Conservation (phyloP, 2,329 filamentous ascomycete species). For the Fusarium phyllophilum region DNA sequence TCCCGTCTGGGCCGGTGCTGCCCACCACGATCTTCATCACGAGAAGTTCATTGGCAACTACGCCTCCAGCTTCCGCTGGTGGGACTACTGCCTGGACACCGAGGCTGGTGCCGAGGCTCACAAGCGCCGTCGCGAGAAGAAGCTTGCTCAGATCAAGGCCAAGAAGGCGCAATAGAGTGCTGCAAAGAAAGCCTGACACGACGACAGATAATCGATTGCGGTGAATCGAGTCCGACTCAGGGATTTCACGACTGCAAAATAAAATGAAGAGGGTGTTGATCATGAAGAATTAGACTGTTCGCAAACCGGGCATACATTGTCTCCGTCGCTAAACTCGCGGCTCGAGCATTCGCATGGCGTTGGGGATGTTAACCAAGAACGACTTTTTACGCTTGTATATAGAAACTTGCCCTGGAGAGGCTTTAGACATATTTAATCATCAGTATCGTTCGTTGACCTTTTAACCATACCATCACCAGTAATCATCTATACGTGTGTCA, state of each 20-base stretch:
- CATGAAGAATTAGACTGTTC: constrained; percentile 41
- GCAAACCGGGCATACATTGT: constrained; percentile 28
- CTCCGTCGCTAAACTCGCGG: constrained; percentile 32
- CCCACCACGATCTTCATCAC: constrained; percentile 97
- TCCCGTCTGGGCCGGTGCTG: constrained; percentile 96
- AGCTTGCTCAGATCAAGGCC: constrained; percentile 70
- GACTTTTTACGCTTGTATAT: constrained; percentile 47
- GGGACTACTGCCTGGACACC: constrained; percentile 94
- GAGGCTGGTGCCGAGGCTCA: constrained; percentile 90
- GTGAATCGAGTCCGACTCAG: constrained; percentile 36
- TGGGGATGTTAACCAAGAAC: constrained; percentile 43
- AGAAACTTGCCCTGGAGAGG: constrained; percentile 42
- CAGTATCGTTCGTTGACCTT: constrained; percentile 44
- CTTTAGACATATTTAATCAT: constrained; percentile 49
- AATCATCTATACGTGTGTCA: neutral
- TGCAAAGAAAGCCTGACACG: constrained; percentile 8
- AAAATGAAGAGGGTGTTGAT: constrained; percentile 27
- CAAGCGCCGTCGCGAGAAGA: constrained; percentile 83
- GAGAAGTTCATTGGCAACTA: constrained; percentile 99
- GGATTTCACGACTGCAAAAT: constrained; percentile 9
- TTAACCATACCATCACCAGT: neutral
- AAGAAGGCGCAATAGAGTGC: constrained; percentile 72
- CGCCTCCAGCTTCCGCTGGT: constrained; percentile 97
- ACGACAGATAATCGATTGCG: constrained; percentile 34
- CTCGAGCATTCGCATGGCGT: constrained; percentile 46